Percentiles rank a stretch among this genome's conserved stretches.
These are phyloP conservation scores for Stagonosporopsis chrysanthemi DNA, from an alignment of 2,329 filamentous ascomycete species.

Conservation along the genomic window DNA sequence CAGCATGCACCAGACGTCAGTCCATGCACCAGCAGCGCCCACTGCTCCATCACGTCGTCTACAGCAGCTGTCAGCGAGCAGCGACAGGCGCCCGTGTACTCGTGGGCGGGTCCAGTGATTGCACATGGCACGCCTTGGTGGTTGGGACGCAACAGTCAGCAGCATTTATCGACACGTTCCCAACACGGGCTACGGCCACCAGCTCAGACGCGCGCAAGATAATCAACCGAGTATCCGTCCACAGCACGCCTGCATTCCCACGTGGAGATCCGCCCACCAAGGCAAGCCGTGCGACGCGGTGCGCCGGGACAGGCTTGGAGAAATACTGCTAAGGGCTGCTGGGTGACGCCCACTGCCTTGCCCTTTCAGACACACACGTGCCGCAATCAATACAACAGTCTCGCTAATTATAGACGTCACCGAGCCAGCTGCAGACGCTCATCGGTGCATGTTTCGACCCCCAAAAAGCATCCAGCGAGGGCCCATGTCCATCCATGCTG, in stretches of 20 bases:
- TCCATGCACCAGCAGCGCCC: conserved; percentile 26
- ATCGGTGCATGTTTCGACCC: conserved; percentile 32
- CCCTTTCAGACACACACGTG: conserved; percentile 42
- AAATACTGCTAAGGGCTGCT: conserved; percentile 33
- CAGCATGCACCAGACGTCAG: conserved; percentile 20
- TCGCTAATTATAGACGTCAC: conserved; percentile 43
- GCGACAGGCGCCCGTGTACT: conserved; percentile 40
- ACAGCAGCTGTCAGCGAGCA: conserved; percentile 38
- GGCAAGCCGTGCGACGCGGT: conserved; percentile 29
- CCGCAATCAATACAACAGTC: conserved; percentile 44
- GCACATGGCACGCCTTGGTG: conserved; percentile 13
- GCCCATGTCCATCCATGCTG: conserved; percentile 7
- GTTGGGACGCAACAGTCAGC: conserved; percentile 20
- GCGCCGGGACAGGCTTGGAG: conserved; percentile 33
- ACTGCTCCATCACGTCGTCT: conserved; percentile 12
- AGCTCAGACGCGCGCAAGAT: conserved; percentile 34
- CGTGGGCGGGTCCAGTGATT: conserved; percentile 6
- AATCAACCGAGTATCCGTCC: conserved; percentile 21
- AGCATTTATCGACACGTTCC: conserved; percentile 14
- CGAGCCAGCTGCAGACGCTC: conserved; percentile 22
- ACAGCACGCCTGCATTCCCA: conserved; percentile 33
- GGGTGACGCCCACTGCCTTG: conserved; percentile 31
- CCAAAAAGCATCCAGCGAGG: conserved; percentile 28
- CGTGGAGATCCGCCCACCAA: conserved; percentile 45
- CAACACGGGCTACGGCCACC: conserved; percentile 12